Base-by-base conservation (phyloP, 2,329 filamentous ascomycete species). In the Calonectria multiphialidica region DNA sequence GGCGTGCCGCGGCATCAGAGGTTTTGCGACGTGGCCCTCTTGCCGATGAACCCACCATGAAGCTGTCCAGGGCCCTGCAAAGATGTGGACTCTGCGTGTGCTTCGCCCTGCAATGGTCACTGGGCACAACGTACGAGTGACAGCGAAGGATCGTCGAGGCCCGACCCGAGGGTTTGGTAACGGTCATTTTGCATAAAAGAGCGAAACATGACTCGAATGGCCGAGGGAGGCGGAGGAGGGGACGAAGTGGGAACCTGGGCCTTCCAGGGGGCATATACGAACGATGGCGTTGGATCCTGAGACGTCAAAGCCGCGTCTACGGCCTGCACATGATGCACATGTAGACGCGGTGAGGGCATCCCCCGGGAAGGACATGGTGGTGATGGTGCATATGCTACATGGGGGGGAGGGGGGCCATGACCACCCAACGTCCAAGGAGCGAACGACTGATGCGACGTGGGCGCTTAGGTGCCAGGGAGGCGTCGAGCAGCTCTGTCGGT, bases 121-220 rank as follows among this genome's bases (percentile, higher is more conserved):
- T 76, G 77, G 61, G 66, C 66, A 35, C 42, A 78, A 77, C 75
- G 69, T 79, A 79, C 77, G 74, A 78, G 75, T 72, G 72, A 65
- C 71, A 73, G 66, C 72, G 65, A 18, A 57, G 53, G 66, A 72
- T 72, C 50, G 67, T 66, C 50, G 63, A 74, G 49, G 74, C 74
- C 75, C 76, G 77, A 76, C 76, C 81, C 81, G 76, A 77, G 66
- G 75, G 73, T 78, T 72, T 77, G 81, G 81, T 80, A 80, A 77
- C 80, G 79, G 79, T 71, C 76, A 75, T 67, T 76, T 68, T 81
- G 78, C 79, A 80, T 80, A 70, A 78, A 78, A 59, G 61, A 65
- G 67, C 50, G 66, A 74, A 61, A 75, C 73, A 65, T 71, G 74
- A 71, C 72, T 76, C 65, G 45, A 61, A 35, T 69, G 70, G 53